Conservation (phyloP, 2,329 filamentous ascomycete genomes). For the Penicillium sclerotigenum region DNA sequence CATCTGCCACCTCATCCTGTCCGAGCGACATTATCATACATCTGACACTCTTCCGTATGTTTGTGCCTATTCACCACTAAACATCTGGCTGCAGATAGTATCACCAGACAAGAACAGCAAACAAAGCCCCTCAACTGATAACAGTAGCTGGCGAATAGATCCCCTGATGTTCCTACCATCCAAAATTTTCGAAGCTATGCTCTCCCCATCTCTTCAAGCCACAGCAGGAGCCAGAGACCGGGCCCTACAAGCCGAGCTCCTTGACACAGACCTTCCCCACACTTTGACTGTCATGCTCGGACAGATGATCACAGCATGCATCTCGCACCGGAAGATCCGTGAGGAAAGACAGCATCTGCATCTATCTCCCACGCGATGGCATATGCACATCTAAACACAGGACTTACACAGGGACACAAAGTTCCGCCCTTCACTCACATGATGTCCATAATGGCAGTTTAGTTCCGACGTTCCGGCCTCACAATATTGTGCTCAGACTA, state of each 20-base stretch:
- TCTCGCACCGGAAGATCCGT: slow-evolving; percentile 3
- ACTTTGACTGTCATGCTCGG: background rate
- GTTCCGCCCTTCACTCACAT: background rate
- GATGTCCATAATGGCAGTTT: background rate
- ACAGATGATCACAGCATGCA: slow-evolving; percentile 6
- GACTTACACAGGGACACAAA: background rate
- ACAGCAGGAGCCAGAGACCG: slow-evolving; percentile 1
- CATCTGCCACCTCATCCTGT: slow-evolving; percentile 11
- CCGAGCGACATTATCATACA: slow-evolving; percentile 12
- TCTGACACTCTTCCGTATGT: background rate
- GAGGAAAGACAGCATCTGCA: slow-evolving; percentile 1
- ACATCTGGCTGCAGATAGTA: background rate
- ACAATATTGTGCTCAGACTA: slow-evolving; percentile 2
- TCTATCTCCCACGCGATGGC: background rate
- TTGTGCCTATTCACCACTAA: background rate
- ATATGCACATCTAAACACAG: background rate
- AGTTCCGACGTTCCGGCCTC: slow-evolving; percentile 8
- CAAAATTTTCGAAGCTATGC: background rate
- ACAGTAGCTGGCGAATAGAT: background rate
- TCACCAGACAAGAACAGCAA: slow-evolving; percentile 4
- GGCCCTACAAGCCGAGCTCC: background rate
- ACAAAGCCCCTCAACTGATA: background rate
- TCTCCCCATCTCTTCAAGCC: background rate
- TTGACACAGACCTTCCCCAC: slow-evolving; percentile 3
- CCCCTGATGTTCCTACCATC: background rate